Percentiles rank a stretch among this genome's conserved stretches.
These are phyloP conservation scores for Theobroma grandiflorum DNA, from an alignment of 441 rosid species.

Conservation along the genomic window DNA sequence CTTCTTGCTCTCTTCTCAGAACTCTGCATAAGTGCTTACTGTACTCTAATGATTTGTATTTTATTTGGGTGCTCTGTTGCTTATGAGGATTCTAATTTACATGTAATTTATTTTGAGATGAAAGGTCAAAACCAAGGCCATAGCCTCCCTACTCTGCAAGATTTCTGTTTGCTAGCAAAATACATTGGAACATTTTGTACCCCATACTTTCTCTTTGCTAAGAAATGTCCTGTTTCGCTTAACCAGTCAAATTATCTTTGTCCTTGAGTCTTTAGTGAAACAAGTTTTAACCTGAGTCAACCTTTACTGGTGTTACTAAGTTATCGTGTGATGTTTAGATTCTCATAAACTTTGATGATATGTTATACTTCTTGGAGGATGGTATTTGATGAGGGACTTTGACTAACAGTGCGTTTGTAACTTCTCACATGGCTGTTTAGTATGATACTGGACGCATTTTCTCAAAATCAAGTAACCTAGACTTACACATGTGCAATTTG, in stretches of 20 bases:
- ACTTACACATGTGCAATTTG: background rate
- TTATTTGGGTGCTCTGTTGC: constrained; percentile 2
- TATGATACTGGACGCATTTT: background rate
- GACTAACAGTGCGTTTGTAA: background rate
- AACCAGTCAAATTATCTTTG: background rate
- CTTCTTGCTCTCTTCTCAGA: constrained; percentile 19
- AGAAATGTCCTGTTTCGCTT: background rate
- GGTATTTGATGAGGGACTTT: constrained; percentile 9
- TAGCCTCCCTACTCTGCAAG: background rate
- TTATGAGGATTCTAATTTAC: background rate
- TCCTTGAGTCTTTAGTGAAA: background rate
- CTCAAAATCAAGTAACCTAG: background rate
- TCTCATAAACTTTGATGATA: background rate
- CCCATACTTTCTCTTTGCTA: background rate
- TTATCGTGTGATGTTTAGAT: background rate
- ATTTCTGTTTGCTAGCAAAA: constrained; percentile 6
- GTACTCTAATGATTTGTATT: constrained; percentile 11
- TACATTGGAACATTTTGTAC: background rate
- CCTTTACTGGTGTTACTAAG: constrained; percentile 7
- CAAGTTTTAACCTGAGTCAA: background rate
- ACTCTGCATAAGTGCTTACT: background rate
- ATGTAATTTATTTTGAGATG: background rate
- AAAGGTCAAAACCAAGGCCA: constrained; percentile 11
- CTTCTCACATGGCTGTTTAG: background rate
- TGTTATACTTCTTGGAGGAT: background rate